phyloP scores from a whole-genome alignment of 441 rosid genomes.

The Erodium trifolium region DNA sequence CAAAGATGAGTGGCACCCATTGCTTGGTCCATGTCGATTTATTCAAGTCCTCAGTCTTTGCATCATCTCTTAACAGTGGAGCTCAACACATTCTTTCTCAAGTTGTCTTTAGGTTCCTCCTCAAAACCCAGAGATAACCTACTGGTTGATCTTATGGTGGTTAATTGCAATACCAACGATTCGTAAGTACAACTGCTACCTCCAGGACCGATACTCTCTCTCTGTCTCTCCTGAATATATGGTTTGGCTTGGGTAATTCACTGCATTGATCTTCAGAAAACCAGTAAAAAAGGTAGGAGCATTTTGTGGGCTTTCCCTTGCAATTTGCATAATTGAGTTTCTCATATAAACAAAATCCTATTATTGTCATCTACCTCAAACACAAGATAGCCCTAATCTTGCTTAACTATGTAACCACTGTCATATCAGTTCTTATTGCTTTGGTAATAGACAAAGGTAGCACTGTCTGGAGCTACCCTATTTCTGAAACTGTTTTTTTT shows the following conservation, averaged over 20 bases:
- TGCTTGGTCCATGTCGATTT: slow-evolving; percentile 70
- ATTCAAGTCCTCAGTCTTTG: slow-evolving; percentile 95
- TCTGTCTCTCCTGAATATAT: slow-evolving; percentile 3
- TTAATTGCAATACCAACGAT: slow-evolving; percentile 93
- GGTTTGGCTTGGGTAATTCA: too few relatives aligned
- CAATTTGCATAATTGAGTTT: too few relatives aligned
- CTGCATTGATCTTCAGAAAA: too few relatives aligned
- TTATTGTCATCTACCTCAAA: too few relatives aligned
- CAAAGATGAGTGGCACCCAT: slow-evolving; percentile 97
- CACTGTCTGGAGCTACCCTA: background rate
- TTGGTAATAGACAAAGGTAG: background rate
- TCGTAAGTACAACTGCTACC: slow-evolving; percentile 94
- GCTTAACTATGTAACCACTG: background rate
- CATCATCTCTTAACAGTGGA: slow-evolving; percentile 77
- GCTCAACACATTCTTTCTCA: slow-evolving; percentile 95
- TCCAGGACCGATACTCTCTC: slow-evolving; percentile 70
- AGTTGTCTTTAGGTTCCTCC: slow-evolving; percentile 99
- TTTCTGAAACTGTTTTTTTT: background rate
- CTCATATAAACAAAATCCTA: too few relatives aligned
- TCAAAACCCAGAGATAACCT: slow-evolving; percentile 76
- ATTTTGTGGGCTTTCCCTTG: too few relatives aligned
- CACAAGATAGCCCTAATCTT: background rate
- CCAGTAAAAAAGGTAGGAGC: too few relatives aligned
- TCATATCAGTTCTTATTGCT: background rate
- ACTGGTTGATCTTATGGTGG: slow-evolving; percentile 98